Base-by-base conservation (phyloP, 2,329 filamentous ascomycete genomes). In the Exophiala sp. region DNA sequence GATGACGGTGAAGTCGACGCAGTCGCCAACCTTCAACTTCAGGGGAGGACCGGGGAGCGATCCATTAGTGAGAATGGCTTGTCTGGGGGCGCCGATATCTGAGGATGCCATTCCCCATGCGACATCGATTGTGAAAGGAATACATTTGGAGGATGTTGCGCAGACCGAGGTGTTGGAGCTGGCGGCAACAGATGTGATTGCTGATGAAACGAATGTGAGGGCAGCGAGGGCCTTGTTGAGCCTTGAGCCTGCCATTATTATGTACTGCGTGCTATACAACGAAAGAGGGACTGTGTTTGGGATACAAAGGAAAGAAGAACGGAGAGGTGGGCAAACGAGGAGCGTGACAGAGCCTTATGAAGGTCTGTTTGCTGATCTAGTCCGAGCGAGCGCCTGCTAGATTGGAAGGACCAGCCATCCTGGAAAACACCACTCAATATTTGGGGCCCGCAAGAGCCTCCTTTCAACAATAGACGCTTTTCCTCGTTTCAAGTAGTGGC, bases 31-130 rank as follows among this genome's bases (percentile, higher is more conserved):
- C 60, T 88, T 89, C 58, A 84, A 82, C 59, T 88, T 82, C 42
- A 94, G 81, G 41, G 87, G 69, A 5, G 88, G 88, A 0, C 88
- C 79, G 0, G 89, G 89, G 69, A 88, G 91, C 65, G 86, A 76
- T 34, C 84, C 83, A 65, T 92, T 90, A 70, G 90, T 87, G 35
- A 85, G 81, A 48, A 90, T 80, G 75, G 86, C 67, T 16, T 75
- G 71, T n/a, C 80, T 72, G 21, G 71, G 72, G 20, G 66, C 60
- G 54, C 74, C 66, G 21, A 55, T 57, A n/a, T 76, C 78, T 67
- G 66, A 63, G 14, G 69, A 68, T 55, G 70, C 65, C 0, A 67
- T 65, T 35, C 65, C 65, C 67, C 67, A 70, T 39, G 67, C 69
- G 11, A 72, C 51, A 6, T 64, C 68, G 20, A 71, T 57, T 35